A percentile compares a stretch with the other conserved stretches of the same genome.
phyloP scores from a whole-genome alignment of 495 filamentous ascomycete species.

The Daldinia bambusicola region DNA sequence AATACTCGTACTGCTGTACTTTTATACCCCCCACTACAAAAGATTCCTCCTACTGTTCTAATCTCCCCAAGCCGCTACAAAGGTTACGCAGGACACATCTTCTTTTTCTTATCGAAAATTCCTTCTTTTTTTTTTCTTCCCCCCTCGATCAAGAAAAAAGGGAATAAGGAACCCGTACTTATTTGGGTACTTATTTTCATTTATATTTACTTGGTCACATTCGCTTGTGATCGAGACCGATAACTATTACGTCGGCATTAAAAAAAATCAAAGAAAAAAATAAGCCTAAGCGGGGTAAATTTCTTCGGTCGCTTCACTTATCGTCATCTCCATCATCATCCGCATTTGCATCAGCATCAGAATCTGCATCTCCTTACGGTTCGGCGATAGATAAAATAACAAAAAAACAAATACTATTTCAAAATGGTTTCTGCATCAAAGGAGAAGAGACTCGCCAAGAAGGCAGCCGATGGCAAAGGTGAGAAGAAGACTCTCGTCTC shows the following conservation, averaged over 20 bases:
- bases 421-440: constrained; percentile 93
- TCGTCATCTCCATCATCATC: constrained; percentile 13
- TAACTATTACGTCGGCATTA: constrained; percentile 16
- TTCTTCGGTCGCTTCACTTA: constrained; percentile 15
- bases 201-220: constrained; percentile 28
- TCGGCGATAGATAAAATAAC: constrained; percentile 32
- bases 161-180: neutral
- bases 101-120: constrained; percentile 7
- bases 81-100: constrained; percentile 26
- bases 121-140: neutral
- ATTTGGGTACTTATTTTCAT: constrained; percentile 13
- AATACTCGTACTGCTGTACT: neutral
- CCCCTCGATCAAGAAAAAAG: neutral
- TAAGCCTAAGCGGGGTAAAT: constrained; percentile 41
- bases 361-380: constrained; percentile 4
- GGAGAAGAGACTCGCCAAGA: constrained; percentile 96
- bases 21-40: constrained; percentile 17
- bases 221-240: constrained; percentile 34
- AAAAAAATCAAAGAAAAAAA: constrained; percentile 4
- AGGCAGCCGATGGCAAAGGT: constrained; percentile 76
- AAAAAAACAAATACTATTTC: constrained; percentile 14
- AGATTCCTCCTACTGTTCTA: constrained; percentile 20
- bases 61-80: constrained; percentile 20
- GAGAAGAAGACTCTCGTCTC: constrained; percentile 78
- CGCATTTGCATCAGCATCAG: neutral